A percentile compares a stretch with the other conserved stretches of the same genome.
Conservation (phyloP, 768 basidiomycete genomes). For the Lactarius hatsudake region DNA sequence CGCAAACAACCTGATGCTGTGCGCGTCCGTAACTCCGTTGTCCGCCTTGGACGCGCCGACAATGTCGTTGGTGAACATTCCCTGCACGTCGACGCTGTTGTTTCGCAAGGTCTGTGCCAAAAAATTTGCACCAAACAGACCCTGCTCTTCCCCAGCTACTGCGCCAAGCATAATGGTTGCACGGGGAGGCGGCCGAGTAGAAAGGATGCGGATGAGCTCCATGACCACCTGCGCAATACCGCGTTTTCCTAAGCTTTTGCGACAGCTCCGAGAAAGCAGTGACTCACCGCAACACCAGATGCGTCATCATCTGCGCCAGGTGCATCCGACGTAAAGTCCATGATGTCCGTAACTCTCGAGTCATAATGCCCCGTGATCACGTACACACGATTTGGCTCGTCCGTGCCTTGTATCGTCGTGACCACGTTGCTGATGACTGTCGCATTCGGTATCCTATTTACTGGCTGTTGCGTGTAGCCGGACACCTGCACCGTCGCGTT, state of each 20-base stretch:
- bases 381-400: conserved; percentile 49
- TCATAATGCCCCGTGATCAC: conserved; percentile 57
- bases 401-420: conserved; percentile 47
- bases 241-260: background rate
- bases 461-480: conserved; percentile 40
- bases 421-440: conserved; percentile 52
- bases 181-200: conserved; percentile 41
- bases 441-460: conserved; percentile 36
- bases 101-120: conserved; percentile 44
- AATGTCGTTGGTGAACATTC: conserved; percentile 58
- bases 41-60: conserved; percentile 52
- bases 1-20: conserved; percentile 51
- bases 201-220: conserved; percentile 52
- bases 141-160: conserved; percentile 53
- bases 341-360: conserved; percentile 41
- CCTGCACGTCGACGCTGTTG: conserved; percentile 49
- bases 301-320: conserved; percentile 56
- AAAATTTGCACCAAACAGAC: conserved; percentile 47
- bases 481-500: conserved; percentile 41
- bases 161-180: conserved; percentile 54
- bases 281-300: conserved; percentile 45
- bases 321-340: conserved; percentile 45
- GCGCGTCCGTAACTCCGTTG: conserved; percentile 45
- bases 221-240: conserved; percentile 38
- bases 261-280: background rate